phyloP scores from a whole-genome alignment of 768 basidiomycete genomes.

The Amanita molliuscula region DNA sequence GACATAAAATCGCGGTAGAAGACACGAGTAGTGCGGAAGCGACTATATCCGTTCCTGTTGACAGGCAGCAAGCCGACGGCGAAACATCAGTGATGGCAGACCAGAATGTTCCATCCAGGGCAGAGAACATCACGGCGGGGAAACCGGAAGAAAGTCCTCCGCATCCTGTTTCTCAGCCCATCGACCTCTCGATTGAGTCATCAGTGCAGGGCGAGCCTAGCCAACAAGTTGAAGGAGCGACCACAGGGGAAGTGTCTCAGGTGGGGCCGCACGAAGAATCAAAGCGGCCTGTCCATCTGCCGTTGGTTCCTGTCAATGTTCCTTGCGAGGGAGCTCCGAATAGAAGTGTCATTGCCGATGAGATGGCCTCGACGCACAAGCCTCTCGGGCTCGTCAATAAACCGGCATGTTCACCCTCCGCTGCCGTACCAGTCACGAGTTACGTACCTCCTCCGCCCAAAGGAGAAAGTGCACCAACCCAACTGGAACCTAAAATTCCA shows the following conservation, averaged over 20 bases:
- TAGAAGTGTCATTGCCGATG: not conserved
- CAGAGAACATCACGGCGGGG: not conserved
- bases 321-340: not conserved
- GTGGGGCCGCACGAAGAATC: not conserved
- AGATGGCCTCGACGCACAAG: conserved; percentile 2
- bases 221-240: not conserved
- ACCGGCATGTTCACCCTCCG: not conserved
- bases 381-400: conserved; percentile 1
- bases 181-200: not conserved
- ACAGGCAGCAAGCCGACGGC: not conserved
- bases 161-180: not conserved
- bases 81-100: not conserved
- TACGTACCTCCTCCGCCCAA: not conserved
- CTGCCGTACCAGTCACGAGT: not conserved
- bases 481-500: not conserved
- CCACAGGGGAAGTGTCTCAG: not conserved
- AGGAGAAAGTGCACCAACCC: not conserved
- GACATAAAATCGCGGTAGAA: not conserved
- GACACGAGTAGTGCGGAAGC: not conserved
- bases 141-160: not conserved
- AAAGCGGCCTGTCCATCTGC: not conserved
- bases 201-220: not conserved
- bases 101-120: not conserved
- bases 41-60: not conserved
- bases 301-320: conserved; percentile 3